A percentile compares a stretch with the other conserved stretches of the same genome.
These are phyloP conservation scores for Ogataea corticis DNA, from an alignment of 805 yeast species.

Conservation along the genomic window DNA sequence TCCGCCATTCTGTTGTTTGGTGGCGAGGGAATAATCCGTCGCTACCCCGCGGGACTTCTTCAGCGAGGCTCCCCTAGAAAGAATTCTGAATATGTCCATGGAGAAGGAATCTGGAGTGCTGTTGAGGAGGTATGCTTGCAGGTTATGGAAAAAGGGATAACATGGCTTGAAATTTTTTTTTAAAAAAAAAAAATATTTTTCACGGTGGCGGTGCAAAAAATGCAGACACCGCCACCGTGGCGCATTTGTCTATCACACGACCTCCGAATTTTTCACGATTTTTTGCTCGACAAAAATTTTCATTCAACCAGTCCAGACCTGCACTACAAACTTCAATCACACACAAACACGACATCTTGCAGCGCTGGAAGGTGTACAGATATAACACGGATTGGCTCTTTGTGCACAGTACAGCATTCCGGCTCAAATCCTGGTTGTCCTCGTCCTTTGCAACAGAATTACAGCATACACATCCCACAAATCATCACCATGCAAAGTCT, in stretches of 20 bases:
- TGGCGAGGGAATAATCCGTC: conserved; percentile 42
- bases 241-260: conserved; percentile 14
- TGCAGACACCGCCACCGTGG: conserved; percentile 6
- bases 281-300: conserved; percentile 22
- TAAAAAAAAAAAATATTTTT: conserved; percentile 1
- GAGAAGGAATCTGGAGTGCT: too few species aligned
- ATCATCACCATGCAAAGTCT: conserved; percentile 5
- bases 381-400: neutral
- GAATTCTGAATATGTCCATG: conserved; percentile 88
- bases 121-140: neutral
- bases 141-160: neutral
- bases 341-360: neutral
- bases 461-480: neutral
- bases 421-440: too few species aligned
- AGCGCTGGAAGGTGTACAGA: conserved; percentile 2
- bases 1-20: conserved; percentile 19
- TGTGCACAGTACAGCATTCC: neutral
- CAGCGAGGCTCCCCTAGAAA: conserved; percentile 82
- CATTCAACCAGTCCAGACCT: neutral
- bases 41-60: conserved; percentile 53
- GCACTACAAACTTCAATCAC: too few species aligned
- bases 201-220: too few species aligned
- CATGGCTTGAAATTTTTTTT: neutral
- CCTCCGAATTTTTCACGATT: conserved; percentile 16
- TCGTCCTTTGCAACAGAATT: neutral